A percentile compares a stretch with the other conserved stretches of the same genome.
These are phyloP conservation scores for Phaseolus lunatus DNA, from an alignment of 306 rosid genomes.

Conservation along the genomic window DNA sequence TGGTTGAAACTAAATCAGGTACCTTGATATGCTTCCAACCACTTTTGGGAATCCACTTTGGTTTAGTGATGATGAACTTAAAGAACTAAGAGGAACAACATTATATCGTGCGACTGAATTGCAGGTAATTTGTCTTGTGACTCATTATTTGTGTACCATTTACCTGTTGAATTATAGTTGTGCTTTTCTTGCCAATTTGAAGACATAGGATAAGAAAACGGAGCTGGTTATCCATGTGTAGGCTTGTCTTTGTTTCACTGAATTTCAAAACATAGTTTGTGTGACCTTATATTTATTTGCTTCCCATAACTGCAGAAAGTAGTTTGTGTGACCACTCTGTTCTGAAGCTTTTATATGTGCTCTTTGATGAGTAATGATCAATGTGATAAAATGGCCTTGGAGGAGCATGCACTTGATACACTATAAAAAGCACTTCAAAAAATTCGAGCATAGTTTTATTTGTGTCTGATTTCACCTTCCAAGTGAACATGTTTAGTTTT, in stretches of 20 bases:
- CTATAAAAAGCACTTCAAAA: slow-evolving; percentile 22
- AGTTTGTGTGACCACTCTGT: neutral
- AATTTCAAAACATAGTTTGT: slow-evolving; percentile 2
- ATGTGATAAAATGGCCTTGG: slow-evolving; percentile 21
- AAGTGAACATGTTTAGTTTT: slow-evolving; percentile 10
- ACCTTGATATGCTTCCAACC: slow-evolving; percentile 90
- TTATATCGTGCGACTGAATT: slow-evolving; percentile 82
- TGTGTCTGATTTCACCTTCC: slow-evolving; percentile 33
- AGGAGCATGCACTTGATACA: neutral
- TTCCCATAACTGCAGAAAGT: slow-evolving; percentile 12
- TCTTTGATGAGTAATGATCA: neutral
- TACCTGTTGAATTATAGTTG: slow-evolving; percentile 1
- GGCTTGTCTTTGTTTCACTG: slow-evolving; percentile 13
- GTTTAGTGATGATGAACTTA: slow-evolving; percentile 81
- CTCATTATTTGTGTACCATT: slow-evolving; percentile 31
- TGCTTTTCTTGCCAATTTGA: slow-evolving; percentile 11
- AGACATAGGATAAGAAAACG: slow-evolving; percentile 6
- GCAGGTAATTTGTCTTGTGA: slow-evolving; percentile 63
- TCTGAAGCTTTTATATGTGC: neutral
- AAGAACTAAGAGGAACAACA: slow-evolving; percentile 84
- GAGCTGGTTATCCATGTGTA: neutral
- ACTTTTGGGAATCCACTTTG: slow-evolving; percentile 87
- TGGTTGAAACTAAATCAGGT: slow-evolving; percentile 66
- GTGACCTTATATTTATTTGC: neutral
- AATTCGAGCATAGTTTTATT: neutral